Conservation (phyloP, 371 early-diverging fungal species). For the Mortierella sp. region DNA sequence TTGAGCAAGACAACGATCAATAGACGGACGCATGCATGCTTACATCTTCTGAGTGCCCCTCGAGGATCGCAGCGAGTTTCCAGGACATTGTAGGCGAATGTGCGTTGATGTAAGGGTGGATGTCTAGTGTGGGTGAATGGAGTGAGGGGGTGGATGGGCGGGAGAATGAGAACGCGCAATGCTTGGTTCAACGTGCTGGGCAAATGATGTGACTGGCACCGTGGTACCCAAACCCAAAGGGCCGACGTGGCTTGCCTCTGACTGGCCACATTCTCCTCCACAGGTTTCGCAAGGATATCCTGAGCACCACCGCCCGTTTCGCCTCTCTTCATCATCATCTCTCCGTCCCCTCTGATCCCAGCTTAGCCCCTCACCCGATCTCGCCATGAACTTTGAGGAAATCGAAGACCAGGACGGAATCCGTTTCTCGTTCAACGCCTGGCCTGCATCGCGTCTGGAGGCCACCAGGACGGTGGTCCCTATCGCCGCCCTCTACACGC, state of each 20-base stretch:
- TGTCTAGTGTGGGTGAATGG: neutral
- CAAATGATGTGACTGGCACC: too few species aligned
- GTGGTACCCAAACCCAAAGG: too few species aligned
- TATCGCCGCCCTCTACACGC: slow-evolving; percentile 96
- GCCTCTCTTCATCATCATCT: slow-evolving; percentile 20
- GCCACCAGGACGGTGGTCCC: slow-evolving; percentile 97
- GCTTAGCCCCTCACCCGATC: neutral
- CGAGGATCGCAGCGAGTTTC: slow-evolving; percentile 50
- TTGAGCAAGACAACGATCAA: neutral
- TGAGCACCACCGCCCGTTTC: too few species aligned
- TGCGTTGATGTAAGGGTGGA: neutral
- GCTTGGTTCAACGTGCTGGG: too few species aligned
- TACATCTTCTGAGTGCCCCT: slow-evolving; percentile 52
- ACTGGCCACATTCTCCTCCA: too few species aligned
- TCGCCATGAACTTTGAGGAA: slow-evolving; percentile 86
- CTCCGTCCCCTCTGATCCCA: neutral
- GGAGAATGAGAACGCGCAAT: too few species aligned
- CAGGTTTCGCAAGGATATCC: too few species aligned
- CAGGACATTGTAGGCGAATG: slow-evolving; percentile 16
- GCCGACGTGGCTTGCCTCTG: too few species aligned
- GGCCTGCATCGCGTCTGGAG: slow-evolving; percentile 94
- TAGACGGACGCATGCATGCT: neutral
- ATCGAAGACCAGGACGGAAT: slow-evolving; percentile 94
- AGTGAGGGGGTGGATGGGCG: neutral
- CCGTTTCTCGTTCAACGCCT: slow-evolving; percentile 99